Evolutionary conservation across 768 basidiomycete genomes (phyloP).

Genomic region (Psilocybe tampanensis): DNA sequence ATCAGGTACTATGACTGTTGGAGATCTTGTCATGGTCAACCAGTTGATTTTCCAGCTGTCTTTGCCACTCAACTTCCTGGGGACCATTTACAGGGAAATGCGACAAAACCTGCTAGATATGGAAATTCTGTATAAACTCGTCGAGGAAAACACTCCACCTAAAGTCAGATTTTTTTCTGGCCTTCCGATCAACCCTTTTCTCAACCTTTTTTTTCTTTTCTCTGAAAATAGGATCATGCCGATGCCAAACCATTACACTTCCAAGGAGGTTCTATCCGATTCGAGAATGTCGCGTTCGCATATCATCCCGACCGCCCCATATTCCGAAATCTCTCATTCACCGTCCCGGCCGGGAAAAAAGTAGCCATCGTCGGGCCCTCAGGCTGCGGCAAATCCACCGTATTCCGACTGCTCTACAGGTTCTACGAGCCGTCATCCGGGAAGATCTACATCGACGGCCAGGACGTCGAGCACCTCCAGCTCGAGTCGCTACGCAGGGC

Average conservation of each 20-base stretch:
- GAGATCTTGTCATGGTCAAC: constrained; percentile 99
- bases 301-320: constrained; percentile 94
- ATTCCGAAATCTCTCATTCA: constrained; percentile 86
- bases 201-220: neutral
- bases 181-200: neutral
- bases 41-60: constrained; percentile 98
- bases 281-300: constrained; percentile 89
- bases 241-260: constrained; percentile 69
- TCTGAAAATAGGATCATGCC: constrained; percentile 57
- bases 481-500: constrained; percentile 69
- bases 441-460: constrained; percentile 84
- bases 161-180: constrained; percentile 41
- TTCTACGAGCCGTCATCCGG: constrained; percentile 90
- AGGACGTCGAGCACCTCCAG: constrained; percentile 77
- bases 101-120: constrained; percentile 96
- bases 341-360: constrained; percentile 94
- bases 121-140: constrained; percentile 92
- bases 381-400: constrained; percentile 96
- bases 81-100: constrained; percentile 96
- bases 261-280: constrained; percentile 85
- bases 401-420: constrained; percentile 90
- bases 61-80: constrained; percentile 94
- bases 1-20: constrained; percentile 94
- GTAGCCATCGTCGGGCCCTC: constrained; percentile 97
- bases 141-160: constrained; percentile 75